Evolutionary conservation across 805 yeast species (phyloP), one percentile per base, ranked within the genome.

Genomic region (Metschnikowia aberdeeniae): DNA sequence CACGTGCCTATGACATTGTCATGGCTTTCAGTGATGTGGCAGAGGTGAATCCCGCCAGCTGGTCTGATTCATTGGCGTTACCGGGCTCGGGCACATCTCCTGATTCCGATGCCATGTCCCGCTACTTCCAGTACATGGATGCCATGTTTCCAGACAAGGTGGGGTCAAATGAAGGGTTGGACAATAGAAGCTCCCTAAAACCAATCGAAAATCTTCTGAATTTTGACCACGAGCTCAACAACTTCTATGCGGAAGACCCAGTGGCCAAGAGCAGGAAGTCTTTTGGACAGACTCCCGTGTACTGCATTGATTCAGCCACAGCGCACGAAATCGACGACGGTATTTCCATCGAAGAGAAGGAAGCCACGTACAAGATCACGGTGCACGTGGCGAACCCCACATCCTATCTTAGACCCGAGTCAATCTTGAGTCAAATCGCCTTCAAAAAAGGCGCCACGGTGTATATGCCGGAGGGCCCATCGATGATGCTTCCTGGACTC

Each of bases 271-370:
- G 60, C 2, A 65, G 84, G 53, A 52, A 52, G n/a, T 71, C 72
- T 24, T 77, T 73, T 51, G 63, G 64, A 0, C 64, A 72, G 36
- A 57, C 75, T 10, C 75, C 78, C 0, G 81, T 89, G 1, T 92
- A 81, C 60, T 89, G 97, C 64, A 88, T 92, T 47, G 99, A 93
- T 64, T 74, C 84, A 3, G 78, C 70, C 3, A 74, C 73, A 34
- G 96, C 98, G 0, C 84, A 84, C 53, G 98, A 93, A 62, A 85
- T 93, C 47, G 99, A 92, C 63, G 99, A 92, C 64, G 99, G 97
- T 38, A 73, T 92, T 24, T 80, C 96, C 1, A 68, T 92, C 14
- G 68, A 68, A 36, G 51, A 49, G 3, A 42, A 58, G 3, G 56
- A 55, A 26, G 50, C 52, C 24, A 42, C 43, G 3, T 78, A 67